Evolutionary conservation across 306 rosid species (phyloP).

Genomic region (Lathyrus sativus): DNA sequence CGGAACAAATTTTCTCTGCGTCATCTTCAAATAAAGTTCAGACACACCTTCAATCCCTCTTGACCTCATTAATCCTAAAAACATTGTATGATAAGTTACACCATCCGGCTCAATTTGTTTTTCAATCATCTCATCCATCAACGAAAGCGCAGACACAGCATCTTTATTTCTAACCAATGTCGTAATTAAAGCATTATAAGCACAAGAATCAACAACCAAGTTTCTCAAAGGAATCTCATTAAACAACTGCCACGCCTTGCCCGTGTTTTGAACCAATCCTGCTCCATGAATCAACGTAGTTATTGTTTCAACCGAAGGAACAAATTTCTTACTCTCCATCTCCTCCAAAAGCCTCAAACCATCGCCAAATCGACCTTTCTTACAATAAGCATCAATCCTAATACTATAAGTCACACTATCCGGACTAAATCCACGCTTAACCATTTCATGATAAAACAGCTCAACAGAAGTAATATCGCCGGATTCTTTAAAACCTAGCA

Average conservation of each 20-base stretch:
- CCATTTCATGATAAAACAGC: slow-evolving; percentile 85
- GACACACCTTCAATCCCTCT: slow-evolving; percentile 52
- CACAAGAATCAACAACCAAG: slow-evolving; percentile 61
- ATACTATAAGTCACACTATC: slow-evolving; percentile 65
- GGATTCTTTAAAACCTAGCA: slow-evolving; percentile 85
- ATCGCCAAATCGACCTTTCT: slow-evolving; percentile 70
- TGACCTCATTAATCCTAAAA: slow-evolving; percentile 57
- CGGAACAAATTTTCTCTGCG: slow-evolving; percentile 58
- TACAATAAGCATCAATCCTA: slow-evolving; percentile 82
- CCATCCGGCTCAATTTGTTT: slow-evolving; percentile 56
- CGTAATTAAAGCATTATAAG: slow-evolving; percentile 77
- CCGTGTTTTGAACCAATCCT: slow-evolving; percentile 63
- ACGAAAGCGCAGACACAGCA: slow-evolving; percentile 53
- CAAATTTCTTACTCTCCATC: slow-evolving; percentile 58
- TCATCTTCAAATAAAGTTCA: slow-evolving; percentile 72
- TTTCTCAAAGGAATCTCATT: slow-evolving; percentile 62
- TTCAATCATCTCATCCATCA: slow-evolving; percentile 78
- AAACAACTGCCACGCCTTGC: slow-evolving; percentile 65
- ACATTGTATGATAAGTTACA: slow-evolving; percentile 72
- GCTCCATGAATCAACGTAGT: slow-evolving; percentile 96
- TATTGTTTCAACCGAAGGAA: slow-evolving; percentile 60
- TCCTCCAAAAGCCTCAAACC: slow-evolving; percentile 75
- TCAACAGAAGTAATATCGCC: slow-evolving; percentile 80
- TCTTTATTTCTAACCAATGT: slow-evolving; percentile 60
- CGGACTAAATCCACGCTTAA: slow-evolving; percentile 73